Evolutionary conservation across 208 protist species (phyloP).

Genomic region (Leishmania arabica): DNA sequence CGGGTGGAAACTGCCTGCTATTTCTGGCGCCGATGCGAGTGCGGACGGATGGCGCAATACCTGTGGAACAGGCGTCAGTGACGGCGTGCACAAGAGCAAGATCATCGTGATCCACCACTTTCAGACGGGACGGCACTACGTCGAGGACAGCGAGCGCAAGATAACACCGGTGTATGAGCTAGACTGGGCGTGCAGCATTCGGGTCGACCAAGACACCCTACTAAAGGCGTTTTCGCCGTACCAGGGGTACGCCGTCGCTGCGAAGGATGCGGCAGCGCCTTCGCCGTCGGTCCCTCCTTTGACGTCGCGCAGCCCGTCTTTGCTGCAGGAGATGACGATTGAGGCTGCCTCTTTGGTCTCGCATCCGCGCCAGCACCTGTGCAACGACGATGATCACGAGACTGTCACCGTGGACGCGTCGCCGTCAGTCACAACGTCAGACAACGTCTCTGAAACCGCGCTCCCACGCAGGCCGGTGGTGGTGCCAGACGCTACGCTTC

Average conservation of each 20-base stretch:
- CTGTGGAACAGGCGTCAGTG: neutral
- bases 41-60: neutral
- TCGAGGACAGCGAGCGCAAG: conserved; percentile 32
- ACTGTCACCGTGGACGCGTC: neutral
- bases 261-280: neutral
- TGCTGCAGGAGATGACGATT: neutral
- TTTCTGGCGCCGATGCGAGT: neutral
- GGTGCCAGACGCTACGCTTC: neutral
- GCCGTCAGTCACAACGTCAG: neutral
- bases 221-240: conserved; percentile 17
- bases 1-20: neutral
- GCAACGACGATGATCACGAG: neutral
- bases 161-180: conserved; percentile 57
- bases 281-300: neutral
- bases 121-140: conserved; percentile 65
- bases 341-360: neutral
- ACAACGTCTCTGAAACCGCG: neutral
- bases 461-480: neutral
- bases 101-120: conserved; percentile 57
- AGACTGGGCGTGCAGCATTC: conserved; percentile 54
- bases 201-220: conserved; percentile 36
- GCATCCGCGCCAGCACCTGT: neutral
- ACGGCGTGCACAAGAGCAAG: conserved; percentile 3
- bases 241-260: neutral
- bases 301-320: neutral